Percentiles rank a stretch among this genome's conserved stretches.
Evolutionary conservation across 306 rosid species (phyloP).

Genomic region (Prunus mongolica): DNA sequence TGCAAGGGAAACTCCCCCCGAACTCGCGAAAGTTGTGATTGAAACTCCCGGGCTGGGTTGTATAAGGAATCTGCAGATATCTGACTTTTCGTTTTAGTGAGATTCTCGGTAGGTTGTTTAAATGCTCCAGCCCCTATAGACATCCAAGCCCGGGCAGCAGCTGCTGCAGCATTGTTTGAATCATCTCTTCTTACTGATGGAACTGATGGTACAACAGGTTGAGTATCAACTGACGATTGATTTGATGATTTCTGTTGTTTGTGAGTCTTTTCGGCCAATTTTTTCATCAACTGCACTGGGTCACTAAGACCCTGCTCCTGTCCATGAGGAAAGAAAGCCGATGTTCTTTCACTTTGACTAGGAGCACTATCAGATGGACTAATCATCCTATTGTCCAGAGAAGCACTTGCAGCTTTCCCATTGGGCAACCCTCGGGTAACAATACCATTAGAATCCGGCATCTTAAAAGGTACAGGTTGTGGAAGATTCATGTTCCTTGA

Average conservation of each 20-base stretch:
- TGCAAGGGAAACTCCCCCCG: slow-evolving; percentile 59
- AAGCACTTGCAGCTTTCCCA: slow-evolving; percentile 48
- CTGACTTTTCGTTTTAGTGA: slow-evolving; percentile 54
- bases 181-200: slow-evolving; percentile 58
- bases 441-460: slow-evolving; percentile 53
- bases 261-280: slow-evolving; percentile 63
- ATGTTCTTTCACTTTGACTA: slow-evolving; percentile 46
- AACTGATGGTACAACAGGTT: slow-evolving; percentile 43
- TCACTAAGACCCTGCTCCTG: slow-evolving; percentile 67
- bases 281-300: slow-evolving; percentile 79
- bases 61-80: slow-evolving; percentile 74
- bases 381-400: slow-evolving; percentile 42
- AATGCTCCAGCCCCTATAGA: slow-evolving; percentile 88
- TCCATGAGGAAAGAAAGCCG: slow-evolving; percentile 50
- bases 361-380: slow-evolving; percentile 55
- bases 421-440: slow-evolving; percentile 57
- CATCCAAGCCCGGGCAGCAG: slow-evolving; percentile 99
- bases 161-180: slow-evolving; percentile 69
- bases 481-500: slow-evolving; percentile 44
- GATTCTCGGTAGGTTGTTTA: slow-evolving; percentile 65
- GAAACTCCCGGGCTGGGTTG: slow-evolving; percentile 65
- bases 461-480: slow-evolving; percentile 54
- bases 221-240: slow-evolving; percentile 57
- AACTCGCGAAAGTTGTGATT: slow-evolving; percentile 50
- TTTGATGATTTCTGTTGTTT: slow-evolving; percentile 62